Base-by-base conservation (phyloP, 163 green algal species). In the Scenedesmus sp. region DNA sequence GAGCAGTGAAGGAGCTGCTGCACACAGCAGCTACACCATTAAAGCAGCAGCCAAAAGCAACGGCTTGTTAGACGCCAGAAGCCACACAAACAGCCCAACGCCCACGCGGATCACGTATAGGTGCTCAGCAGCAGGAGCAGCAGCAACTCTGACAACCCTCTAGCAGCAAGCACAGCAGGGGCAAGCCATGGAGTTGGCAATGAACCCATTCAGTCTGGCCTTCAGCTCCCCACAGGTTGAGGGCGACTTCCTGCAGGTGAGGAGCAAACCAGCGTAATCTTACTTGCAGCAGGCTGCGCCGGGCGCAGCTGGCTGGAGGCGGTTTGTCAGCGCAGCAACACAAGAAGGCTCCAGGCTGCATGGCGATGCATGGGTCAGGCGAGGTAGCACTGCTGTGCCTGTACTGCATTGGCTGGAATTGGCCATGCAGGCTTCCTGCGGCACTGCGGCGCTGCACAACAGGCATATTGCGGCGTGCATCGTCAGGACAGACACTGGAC, bases 151-250 rank as follows among this genome's bases (percentile, higher is more conserved):
- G 65, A 30, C 65, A 40, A 76, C 30, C 65, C 13, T 44, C 0
- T 44, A 49, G 72, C 35, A 49, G 72, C 35, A 78, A 35, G 18
- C 1, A n/a, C 51, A 87, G 43, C 49, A n/a, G 42, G 24, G 22
- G 43, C 44, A 65, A 53, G 42, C 53, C n/a, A 87, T 90, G 70
- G 85, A 90, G 18, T 30, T 94, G n/a, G 85, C 82, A 26, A 90
- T 95, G 68, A 80, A 93, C 51, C 89, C 89, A 0, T 78, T 95
- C 76, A 93, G 83, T 3, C 87, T 95, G 43, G 83, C 73, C 7
- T 95, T 95, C 90, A 90, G 84, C 33, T 90, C 89, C 26, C 43
- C 87, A 20, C 65, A 76, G 30, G 30, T 76, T 15, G 65, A 76
- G 65, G 65, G 65, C 4, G 65, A 76, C 4, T 76, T 76, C 65